Conservation (phyloP, 352 stramenopile species). For the Pythium brachiatum region DNA sequence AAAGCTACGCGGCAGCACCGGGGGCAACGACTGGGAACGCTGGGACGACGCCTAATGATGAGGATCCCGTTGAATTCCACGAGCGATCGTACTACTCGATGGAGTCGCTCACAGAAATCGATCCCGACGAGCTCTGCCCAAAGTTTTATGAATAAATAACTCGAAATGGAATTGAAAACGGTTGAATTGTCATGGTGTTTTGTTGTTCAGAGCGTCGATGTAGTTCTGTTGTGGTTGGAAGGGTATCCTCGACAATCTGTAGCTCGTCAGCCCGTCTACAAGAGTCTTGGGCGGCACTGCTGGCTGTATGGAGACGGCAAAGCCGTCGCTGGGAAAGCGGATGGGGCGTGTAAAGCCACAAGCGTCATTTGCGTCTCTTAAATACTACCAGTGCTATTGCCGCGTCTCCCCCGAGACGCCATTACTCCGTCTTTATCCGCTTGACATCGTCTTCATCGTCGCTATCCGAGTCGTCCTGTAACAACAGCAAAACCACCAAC, state of each 20-base stretch:
- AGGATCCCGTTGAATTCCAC: constrained; percentile 46
- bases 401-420: background rate
- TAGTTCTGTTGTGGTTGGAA: background rate
- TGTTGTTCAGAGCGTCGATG: background rate
- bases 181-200: background rate
- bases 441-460: constrained; percentile 76
- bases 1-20: constrained; percentile 19
- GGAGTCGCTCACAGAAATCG: constrained; percentile 49
- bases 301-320: constrained; percentile 1
- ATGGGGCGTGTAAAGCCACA: constrained; percentile 17
- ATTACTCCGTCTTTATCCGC: constrained; percentile 55
- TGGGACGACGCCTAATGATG: background rate
- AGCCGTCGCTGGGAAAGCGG: background rate
- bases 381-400: constrained; percentile 22
- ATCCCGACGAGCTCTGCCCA: constrained; percentile 51
- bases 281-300: background rate
- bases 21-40: background rate
- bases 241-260: no score
- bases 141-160: constrained; percentile 35
- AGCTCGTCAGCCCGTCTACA: background rate
- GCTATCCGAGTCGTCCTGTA: constrained; percentile 44
- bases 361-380: constrained; percentile 23
- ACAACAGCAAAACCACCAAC: constrained; percentile 4
- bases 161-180: background rate
- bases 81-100: constrained; percentile 62